Evolutionary conservation across 345 rosid species (phyloP), one percentile per base, ranked within the genome.

Genomic region (rapeseed (Brassica napus)): DNA sequence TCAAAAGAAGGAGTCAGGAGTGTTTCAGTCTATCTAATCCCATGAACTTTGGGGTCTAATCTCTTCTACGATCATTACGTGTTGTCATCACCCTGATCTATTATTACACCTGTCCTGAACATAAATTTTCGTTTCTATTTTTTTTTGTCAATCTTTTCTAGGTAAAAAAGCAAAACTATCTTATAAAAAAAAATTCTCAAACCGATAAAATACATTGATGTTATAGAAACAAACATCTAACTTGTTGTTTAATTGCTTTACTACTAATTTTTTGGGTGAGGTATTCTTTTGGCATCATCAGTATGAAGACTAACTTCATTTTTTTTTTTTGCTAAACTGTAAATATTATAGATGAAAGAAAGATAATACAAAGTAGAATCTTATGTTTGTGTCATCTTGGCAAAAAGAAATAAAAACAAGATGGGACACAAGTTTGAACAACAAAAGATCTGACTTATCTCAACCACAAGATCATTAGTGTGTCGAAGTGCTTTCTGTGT

Each of bases 1-100:
- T 12, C 69, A 66, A 11, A 67, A n/a, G 35, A 32, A 59, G 61
- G 31, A 31, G 70, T 78, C 81, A 65, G 35, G 75, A 68, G 58
- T 49, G 68, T 61, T 66, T 34, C 65, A 73, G 78, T 79, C 77
- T 72, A 79, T 73, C 78, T 60, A 68, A 47, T 73, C 70, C 78
- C 78, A 68, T 55, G 14, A 68, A 49, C 73, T 68, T 68, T 73
- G 70, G 65, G 70, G 70, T 73, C 82, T 74, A 49, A 79, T 74
- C 74, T 47, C 69, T 49, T 52, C 59, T 49, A 79, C 16, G 31
- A 62, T 6, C 65, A 49, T 12, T 70, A 23, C 66, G 82, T 68
- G 78, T 79, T 73, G 74, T 68, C 78, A 73, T 68, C 60, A 60
- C 68, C 67, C 55, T 72, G 5, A 14, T 65, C 58, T 58, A 10